A percentile compares a stretch with the other conserved stretches of the same genome.
These are phyloP conservation scores for Colletotrichum brevisporum DNA, from an alignment of 2,329 filamentous ascomycete genomes.

Conservation along the genomic window DNA sequence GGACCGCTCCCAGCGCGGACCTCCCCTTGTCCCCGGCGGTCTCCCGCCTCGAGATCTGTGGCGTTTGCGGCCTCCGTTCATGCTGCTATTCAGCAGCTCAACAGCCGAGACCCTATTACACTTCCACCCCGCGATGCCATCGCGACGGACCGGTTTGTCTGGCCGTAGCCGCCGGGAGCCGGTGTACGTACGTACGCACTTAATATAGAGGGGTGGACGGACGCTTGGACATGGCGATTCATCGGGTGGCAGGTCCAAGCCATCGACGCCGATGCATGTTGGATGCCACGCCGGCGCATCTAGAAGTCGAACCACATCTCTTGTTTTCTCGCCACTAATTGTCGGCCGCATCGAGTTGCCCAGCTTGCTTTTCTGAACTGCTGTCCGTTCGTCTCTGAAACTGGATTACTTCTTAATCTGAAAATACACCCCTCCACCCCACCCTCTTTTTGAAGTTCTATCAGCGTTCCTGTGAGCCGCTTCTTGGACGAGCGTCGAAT, in stretches of 20 bases:
- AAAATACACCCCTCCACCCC: not conserved
- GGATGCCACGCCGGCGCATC: too few species aligned
- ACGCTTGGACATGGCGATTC: slow-evolving; percentile 1
- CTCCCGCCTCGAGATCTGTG: too few species aligned
- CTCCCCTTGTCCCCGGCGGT: too few species aligned
- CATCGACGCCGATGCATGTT: too few species aligned
- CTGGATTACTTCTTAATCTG: not conserved
- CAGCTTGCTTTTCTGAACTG: too few species aligned
- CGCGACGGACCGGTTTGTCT: not conserved
- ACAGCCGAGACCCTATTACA: slow-evolving; percentile 8
- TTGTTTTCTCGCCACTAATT: not conserved
- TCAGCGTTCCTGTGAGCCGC: not conserved
- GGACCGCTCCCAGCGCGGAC: not conserved
- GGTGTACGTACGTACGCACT: slow-evolving; percentile 4
- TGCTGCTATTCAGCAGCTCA: slow-evolving; percentile 13
- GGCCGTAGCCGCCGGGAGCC: not conserved
- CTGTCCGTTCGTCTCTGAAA: not conserved
- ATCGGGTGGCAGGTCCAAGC: too few species aligned
- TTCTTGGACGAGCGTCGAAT: too few species aligned
- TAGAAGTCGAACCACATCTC: too few species aligned
- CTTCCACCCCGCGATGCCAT: slow-evolving; percentile 21
- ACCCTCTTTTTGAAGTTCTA: not conserved
- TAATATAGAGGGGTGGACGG: not conserved
- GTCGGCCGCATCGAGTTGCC: too few species aligned
- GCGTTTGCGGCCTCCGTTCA: too few species aligned